These are phyloP conservation scores for Iris pallida DNA, from an alignment of 116 monocot species.

Conservation along the genomic window DNA sequence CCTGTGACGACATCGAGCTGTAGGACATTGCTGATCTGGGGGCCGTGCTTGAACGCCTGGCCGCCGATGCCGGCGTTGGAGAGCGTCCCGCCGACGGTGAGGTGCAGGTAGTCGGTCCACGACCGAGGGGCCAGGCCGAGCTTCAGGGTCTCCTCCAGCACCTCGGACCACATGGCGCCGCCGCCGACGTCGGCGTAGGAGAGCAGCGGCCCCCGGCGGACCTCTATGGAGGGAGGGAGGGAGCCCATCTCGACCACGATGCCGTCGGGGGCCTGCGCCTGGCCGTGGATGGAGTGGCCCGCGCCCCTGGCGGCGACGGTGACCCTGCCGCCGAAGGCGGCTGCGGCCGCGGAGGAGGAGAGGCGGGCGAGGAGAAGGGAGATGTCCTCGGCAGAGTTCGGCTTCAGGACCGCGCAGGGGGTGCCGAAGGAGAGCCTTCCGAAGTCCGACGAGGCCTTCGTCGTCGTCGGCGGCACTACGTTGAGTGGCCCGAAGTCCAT, in stretches of 20 bases:
- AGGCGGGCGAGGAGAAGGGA: conserved; percentile 28
- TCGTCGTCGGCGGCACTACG: no score
- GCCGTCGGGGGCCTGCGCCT: conserved; percentile 40
- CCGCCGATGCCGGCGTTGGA: conserved; percentile 92
- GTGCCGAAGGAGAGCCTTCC: conserved; percentile 34
- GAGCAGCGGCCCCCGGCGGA: conserved; percentile 1
- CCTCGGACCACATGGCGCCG: conserved; percentile 66
- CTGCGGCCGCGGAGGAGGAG: conserved; percentile 26
- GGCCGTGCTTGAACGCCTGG: conserved; percentile 83
- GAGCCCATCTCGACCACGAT: conserved; percentile 42
- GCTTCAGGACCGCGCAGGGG: conserved; percentile 31
- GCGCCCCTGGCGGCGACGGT: conserved; percentile 44
- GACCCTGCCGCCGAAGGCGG: conserved; percentile 18
- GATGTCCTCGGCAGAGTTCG: conserved; percentile 25
- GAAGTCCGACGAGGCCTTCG: conserved; percentile 24
- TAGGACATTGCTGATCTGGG: conserved; percentile 89
- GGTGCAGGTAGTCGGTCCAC: conserved; percentile 92
- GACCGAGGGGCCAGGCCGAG: conserved; percentile 76
- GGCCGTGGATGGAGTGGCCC: conserved; percentile 47
- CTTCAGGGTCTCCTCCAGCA: conserved; percentile 55
- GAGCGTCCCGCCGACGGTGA: conserved; percentile 81
- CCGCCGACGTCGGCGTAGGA: conserved; percentile 58
- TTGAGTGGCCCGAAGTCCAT: conserved; percentile 26
- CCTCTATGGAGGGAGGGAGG: conserved; percentile 27
- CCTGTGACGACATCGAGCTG: conserved; percentile 89